Conservation (phyloP, 2,329 filamentous ascomycete species). For the Dactylellina parvicollis region DNA sequence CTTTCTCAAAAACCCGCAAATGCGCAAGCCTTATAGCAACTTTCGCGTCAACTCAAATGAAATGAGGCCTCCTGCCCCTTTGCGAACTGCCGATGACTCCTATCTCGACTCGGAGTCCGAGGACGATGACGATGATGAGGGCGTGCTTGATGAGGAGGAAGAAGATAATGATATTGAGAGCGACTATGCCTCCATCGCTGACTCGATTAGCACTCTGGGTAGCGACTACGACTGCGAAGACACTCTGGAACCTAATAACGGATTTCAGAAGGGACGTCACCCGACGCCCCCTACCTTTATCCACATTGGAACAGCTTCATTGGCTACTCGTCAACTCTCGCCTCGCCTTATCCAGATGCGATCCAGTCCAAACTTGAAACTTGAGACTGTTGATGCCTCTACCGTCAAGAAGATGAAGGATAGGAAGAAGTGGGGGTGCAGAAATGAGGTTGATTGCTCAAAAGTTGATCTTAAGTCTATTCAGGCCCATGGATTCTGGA, state of each 20-base stretch:
- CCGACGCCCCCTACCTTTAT: constrained; percentile 35
- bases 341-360: constrained; percentile 51
- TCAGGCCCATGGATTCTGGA: constrained; percentile 51
- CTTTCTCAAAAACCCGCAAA: constrained; percentile 50
- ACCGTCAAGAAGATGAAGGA: constrained; percentile 33
- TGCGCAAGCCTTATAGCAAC: constrained; percentile 49
- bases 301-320: constrained; percentile 41
- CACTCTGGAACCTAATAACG: constrained; percentile 19
- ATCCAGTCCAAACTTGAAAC: constrained; percentile 43
- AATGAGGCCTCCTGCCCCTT: constrained; percentile 26
- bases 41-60: constrained; percentile 38
- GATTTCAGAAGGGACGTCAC: constrained; percentile 21
- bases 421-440: constrained; percentile 45
- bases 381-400: not conserved
- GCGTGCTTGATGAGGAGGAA: not conserved
- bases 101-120: constrained; percentile 43
- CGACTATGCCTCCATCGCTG: constrained; percentile 43
- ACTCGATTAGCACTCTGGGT: constrained; percentile 45
- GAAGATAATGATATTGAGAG: constrained; percentile 17
- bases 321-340: constrained; percentile 42
- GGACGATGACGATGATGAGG: constrained; percentile 20
- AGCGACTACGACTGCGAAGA: constrained; percentile 47
- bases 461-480: constrained; percentile 42
- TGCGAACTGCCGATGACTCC: constrained; percentile 23
- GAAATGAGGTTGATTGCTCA: constrained; percentile 27